phyloP scores from a whole-genome alignment of 202 grass and related monocot species.

The Digitaria exilis region DNA sequence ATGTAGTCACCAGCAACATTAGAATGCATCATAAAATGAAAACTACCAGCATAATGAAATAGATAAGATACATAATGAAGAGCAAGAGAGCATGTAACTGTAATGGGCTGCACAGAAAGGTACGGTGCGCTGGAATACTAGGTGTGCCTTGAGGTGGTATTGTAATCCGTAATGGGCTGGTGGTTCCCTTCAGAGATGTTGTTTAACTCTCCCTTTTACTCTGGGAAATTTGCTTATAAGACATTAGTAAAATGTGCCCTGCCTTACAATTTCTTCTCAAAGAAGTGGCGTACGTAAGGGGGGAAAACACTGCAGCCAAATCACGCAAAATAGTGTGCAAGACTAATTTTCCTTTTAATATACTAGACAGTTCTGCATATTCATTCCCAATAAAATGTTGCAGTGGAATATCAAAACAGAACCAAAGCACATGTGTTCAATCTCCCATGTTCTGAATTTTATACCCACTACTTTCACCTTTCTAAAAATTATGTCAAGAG shows the following conservation, averaged over 20 bases:
- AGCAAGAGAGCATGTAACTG: neutral
- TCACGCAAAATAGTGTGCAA: neutral
- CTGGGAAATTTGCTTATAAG: neutral
- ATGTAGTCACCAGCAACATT: neutral
- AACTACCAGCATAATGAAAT: neutral
- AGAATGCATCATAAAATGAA: neutral
- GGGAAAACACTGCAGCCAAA: neutral
- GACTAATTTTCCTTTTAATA: neutral
- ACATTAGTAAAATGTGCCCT: neutral
- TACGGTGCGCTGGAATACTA: neutral
- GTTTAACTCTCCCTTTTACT: neutral
- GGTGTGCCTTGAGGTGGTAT: neutral
- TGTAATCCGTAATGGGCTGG: neutral
- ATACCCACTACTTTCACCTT: neutral
- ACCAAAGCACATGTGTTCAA: neutral
- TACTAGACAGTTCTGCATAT: neutral
- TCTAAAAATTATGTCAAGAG: neutral
- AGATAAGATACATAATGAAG: neutral
- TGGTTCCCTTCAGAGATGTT: neutral
- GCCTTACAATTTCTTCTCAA: neutral
- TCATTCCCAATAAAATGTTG: neutral
- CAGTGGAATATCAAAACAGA: constrained; percentile 1
- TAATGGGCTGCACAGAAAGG: neutral
- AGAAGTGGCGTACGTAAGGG: neutral
- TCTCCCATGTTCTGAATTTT: neutral